These are phyloP conservation scores for Neospora caninum DNA, from an alignment of 169 alveolate genomes.

Conservation along the genomic window DNA sequence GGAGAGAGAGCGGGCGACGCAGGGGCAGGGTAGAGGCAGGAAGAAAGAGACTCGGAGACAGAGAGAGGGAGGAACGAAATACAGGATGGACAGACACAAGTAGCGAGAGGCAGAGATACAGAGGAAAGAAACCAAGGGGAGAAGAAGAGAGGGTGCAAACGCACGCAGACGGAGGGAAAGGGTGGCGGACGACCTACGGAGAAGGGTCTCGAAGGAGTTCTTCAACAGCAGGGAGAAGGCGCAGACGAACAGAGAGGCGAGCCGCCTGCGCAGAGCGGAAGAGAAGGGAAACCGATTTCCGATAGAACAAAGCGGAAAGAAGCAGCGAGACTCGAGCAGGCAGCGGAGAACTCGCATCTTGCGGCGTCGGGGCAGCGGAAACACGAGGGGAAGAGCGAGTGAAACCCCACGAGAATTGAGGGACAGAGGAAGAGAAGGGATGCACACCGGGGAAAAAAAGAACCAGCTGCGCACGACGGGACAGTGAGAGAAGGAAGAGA, in stretches of 20 bases:
- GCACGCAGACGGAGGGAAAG: background rate
- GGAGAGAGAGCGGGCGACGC: background rate
- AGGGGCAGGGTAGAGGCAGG: no score
- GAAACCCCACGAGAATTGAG: no score
- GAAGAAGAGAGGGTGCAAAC: background rate
- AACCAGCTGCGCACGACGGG: no score
- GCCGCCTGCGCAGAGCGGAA: background rate
- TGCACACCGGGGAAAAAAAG: no score
- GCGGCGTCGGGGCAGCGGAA: no score
- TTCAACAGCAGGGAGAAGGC: background rate
- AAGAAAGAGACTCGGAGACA: background rate
- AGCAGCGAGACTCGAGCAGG: no score
- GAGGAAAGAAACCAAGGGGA: background rate
- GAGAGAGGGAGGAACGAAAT: background rate
- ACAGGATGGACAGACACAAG: background rate
- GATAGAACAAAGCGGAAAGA: no score
- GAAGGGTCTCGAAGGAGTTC: conserved; percentile 18
- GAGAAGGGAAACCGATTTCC: background rate
- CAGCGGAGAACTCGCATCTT: no score
- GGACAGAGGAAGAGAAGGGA: no score
- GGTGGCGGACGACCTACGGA: background rate
- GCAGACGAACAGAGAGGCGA: conserved; percentile 22
- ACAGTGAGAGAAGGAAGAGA: no score
- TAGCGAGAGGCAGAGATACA: background rate
- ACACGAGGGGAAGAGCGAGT: no score